These are phyloP conservation scores for Bimuria novae-zelandiae DNA, from an alignment of 2,329 filamentous ascomycete genomes.

Conservation along the genomic window DNA sequence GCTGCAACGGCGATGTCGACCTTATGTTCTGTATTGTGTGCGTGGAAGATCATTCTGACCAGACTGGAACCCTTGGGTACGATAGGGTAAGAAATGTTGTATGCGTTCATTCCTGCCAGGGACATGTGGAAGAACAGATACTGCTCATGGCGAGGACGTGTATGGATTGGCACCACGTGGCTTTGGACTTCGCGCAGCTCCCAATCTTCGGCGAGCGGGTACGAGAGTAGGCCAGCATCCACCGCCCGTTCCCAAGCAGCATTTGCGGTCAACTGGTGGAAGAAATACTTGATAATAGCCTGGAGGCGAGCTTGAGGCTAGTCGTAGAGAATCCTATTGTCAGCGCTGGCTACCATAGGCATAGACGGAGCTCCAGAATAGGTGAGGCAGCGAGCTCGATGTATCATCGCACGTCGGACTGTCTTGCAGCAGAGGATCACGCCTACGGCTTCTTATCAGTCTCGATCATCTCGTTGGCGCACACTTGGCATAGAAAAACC, in stretches of 20 bases:
- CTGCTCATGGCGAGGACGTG: background rate
- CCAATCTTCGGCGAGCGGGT: conserved; percentile 15
- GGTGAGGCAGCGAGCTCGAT: conserved; percentile 28
- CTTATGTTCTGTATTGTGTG: conserved; percentile 56
- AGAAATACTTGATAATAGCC: conserved; percentile 11
- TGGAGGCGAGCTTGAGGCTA: conserved; percentile 14
- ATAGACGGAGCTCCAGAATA: conserved; percentile 43
- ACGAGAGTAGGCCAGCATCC: conserved; percentile 8
- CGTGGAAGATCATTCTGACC: background rate
- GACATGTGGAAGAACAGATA: conserved; percentile 35
- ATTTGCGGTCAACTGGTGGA: background rate
- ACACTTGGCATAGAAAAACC: too few species aligned
- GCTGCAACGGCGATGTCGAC: background rate
- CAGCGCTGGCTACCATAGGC: conserved; percentile 42
- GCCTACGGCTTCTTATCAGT: too few species aligned
- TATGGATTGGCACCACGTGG: conserved; percentile 14
- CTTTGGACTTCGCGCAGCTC: conserved; percentile 2
- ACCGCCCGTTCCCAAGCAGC: conserved; percentile 10
- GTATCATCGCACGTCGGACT: conserved; percentile 6
- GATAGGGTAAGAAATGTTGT: background rate
- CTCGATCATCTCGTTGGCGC: too few species aligned
- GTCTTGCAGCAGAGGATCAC: conserved; percentile 22
- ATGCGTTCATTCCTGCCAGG: background rate
- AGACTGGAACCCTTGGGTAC: background rate
- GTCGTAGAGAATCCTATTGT: too few species aligned